Evolutionary conservation across 2,329 filamentous ascomycete species (phyloP), one percentile per base, ranked within the genome.

Genomic region (Grosmannia penicillata): DNA sequence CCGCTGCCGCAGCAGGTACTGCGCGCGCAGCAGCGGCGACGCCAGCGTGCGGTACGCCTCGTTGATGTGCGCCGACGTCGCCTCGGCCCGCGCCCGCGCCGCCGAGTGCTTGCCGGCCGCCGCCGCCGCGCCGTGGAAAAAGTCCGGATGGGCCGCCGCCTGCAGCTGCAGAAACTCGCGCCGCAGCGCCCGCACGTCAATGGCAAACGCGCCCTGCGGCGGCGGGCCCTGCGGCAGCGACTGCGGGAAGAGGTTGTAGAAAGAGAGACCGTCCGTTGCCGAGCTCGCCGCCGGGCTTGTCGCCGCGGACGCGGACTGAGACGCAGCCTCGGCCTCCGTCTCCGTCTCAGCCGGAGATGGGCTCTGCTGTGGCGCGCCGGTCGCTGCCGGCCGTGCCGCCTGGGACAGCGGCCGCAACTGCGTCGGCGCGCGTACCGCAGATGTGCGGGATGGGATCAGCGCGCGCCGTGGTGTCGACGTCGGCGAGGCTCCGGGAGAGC

Each of bases 151-250:
- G 10, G 80, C 72, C 31, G 70, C 67, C 15, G 77, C 72, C 60
- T 98, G 91, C 1, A 95, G 71, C 43, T 75, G 72, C 13, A 96
- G 75, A 61, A 93, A 96, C 55, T 98, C 91, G 47, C 73, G 72
- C 36, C 83, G 82, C 17, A 96, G 72, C 14, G 71, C 64, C 41
- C 70, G 65, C 11, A 72, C 55, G 55, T 93, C 70, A 52, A 96
- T 74, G 13, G 65, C 59, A 67, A 96, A 98, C 42, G 76, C 68
- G 0, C 86, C 80, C 0, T 53, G 39, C 0, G 89, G 89, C 0
- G 91, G 91, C 1, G 85, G 82, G 2, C 89, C 89, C 1, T 57
- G 38, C 0, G 86, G 74, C 4, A 95, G 69, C 4, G 86, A 82
- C 24, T 70, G 55, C 2, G 87, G 86, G 66, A 98, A 98, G 60